Evolutionary conservation across 2,329 filamentous ascomycete genomes (phyloP), one percentile per base, ranked within the genome.

Genomic region (Aureobasidium sp.): DNA sequence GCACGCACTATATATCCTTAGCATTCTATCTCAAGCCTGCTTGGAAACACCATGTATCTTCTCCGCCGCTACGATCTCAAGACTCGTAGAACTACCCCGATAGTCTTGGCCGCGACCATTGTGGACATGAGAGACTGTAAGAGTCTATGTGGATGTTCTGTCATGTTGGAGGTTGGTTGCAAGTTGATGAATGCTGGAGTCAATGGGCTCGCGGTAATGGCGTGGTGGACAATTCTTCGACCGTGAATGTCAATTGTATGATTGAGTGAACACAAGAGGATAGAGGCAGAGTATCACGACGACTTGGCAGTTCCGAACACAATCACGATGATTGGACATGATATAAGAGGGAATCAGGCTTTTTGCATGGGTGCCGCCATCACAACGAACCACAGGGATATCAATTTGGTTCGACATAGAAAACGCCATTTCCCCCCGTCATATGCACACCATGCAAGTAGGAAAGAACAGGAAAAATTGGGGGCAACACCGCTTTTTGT

Each of bases 401-500:
- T 55, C 51, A 55, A 43, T 43, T 31, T 55, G 51, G 21, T 38
- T 42, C 27, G 37, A 55, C 23, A 29, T 40, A 43, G 21, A 43
- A 55, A 55, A 55, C 37, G 40, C 51, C 38, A 23, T 33, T 23
- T 31, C 21, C 43, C n/a, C 31, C 19, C 27, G 15, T 38, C 23
- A 33, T 31, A 43, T 31, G 27, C 37, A 49, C 51, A 55, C 38
- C 51, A 55, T 43, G 37, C 23, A 25, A 10, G n/a, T 23, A 55
- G 35, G 19, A 40, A 15, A 15, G 17, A 15, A 21, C 31, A 55
- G 25, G 37, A 29, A 55, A 33, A 9, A 31, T 27, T 21, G 47
- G 25, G 10, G 38, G 38, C 37, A 55, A 55, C 51, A 55, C 51
- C 51, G 51, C 51, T 55, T 55, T 55, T 55, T 55, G 37, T 55